These are phyloP conservation scores for Grosmannia huntii DNA, from an alignment of 2,329 filamentous ascomycete genomes.

Conservation along the genomic window DNA sequence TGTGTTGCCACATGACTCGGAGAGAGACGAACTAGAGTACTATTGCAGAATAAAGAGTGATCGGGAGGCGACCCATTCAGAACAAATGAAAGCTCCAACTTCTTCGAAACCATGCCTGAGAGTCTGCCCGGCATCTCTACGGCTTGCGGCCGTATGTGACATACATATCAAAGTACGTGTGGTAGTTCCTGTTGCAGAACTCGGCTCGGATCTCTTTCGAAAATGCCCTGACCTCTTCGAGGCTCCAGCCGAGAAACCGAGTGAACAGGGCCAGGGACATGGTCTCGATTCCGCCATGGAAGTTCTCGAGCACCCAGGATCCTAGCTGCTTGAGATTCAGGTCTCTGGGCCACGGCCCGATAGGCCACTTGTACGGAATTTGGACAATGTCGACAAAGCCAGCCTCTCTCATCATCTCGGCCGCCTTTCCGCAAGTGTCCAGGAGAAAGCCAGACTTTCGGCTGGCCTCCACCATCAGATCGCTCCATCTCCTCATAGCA, in stretches of 20 bases:
- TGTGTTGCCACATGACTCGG: neutral
- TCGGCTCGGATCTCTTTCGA: slow-evolving; percentile 15
- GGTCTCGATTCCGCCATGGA: slow-evolving; percentile 20
- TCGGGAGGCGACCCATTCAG: too few species aligned
- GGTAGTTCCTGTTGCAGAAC: slow-evolving; percentile 15
- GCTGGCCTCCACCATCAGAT: slow-evolving; percentile 19
- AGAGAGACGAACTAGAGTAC: too few species aligned
- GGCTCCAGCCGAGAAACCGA: slow-evolving; percentile 22
- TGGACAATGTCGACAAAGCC: slow-evolving; percentile 23
- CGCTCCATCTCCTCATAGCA: slow-evolving; percentile 16
- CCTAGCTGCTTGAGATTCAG: slow-evolving; percentile 23
- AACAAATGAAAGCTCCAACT: neutral
- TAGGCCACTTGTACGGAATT: slow-evolving; percentile 22
- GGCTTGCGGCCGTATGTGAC: slow-evolving; percentile 18
- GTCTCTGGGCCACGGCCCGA: slow-evolving; percentile 24
- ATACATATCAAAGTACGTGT: slow-evolving; percentile 18
- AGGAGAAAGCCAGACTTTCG: slow-evolving; percentile 16
- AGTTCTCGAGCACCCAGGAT: slow-evolving; percentile 19
- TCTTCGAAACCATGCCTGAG: neutral
- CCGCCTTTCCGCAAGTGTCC: slow-evolving; percentile 17
- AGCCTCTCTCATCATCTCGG: slow-evolving; percentile 17
- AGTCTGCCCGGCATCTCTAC: neutral
- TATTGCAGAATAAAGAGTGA: neutral
- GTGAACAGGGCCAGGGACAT: slow-evolving; percentile 25
- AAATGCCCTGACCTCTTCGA: slow-evolving; percentile 18